phyloP scores from a whole-genome alignment of 2,329 filamentous ascomycete species.

The Sporothrix protearum region DNA sequence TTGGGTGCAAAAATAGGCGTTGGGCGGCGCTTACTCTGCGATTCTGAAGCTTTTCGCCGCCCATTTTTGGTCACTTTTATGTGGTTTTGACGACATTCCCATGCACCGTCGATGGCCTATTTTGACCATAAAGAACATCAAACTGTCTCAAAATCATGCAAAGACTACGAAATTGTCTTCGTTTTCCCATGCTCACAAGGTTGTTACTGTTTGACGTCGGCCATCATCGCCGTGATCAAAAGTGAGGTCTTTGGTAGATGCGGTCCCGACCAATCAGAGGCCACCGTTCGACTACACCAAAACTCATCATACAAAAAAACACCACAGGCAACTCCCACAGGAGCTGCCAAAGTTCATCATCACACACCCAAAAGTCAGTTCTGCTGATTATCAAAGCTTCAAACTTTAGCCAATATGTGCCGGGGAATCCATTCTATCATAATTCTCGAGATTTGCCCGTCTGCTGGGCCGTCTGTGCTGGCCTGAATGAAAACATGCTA shows the following conservation, averaged over 20 bases:
- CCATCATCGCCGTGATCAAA: not conserved
- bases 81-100: not conserved
- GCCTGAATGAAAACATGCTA: not conserved
- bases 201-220: not conserved
- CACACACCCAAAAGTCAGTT: not conserved
- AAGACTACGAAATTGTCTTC: no score
- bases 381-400: no score
- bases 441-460: not conserved
- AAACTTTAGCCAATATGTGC: not conserved
- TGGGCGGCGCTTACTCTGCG: constrained; percentile 7
- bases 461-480: no score
- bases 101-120: not conserved
- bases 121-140: not conserved
- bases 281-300: not conserved
- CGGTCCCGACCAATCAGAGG: constrained; percentile 18
- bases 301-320: not conserved
- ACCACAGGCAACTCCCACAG: not conserved
- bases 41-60: constrained; percentile 14
- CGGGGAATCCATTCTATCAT: not conserved
- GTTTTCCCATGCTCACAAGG: not conserved
- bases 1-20: not conserved
- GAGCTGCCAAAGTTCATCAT: not conserved
- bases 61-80: not conserved
- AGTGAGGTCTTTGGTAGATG: constrained; percentile 9
- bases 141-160: not conserved